Percentiles rank a stretch among this genome's conserved stretches.
Conservation (phyloP, 345 rosid genomes). For the Viola odorata region DNA sequence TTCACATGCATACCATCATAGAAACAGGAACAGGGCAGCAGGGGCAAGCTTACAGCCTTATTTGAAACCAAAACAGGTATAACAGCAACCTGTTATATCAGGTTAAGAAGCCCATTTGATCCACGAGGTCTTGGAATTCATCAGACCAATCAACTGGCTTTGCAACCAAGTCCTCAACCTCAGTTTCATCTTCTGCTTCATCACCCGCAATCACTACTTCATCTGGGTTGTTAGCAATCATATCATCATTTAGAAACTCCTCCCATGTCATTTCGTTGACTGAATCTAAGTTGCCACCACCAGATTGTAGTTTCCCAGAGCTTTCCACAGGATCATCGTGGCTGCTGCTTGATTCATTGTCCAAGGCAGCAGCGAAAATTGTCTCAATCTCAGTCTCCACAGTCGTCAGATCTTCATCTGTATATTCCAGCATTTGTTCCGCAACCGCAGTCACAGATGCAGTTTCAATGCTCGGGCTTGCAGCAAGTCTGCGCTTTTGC, state of each 20-base stretch:
- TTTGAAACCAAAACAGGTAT: neutral
- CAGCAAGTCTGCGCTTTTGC: constrained; percentile 52
- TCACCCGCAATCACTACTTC: constrained; percentile 27
- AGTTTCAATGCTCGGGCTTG: constrained; percentile 39
- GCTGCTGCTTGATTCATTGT: constrained; percentile 42
- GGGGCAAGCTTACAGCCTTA: constrained; percentile 25
- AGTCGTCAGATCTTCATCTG: constrained; percentile 13
- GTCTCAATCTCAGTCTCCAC: constrained; percentile 44
- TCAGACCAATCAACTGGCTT: constrained; percentile 49
- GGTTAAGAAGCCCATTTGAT: constrained; percentile 60
- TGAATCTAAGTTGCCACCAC: constrained; percentile 20
- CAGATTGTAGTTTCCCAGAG: constrained; percentile 12
- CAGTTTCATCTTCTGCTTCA: constrained; percentile 35
- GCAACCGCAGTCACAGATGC: constrained; percentile 7
- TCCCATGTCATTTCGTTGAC: constrained; percentile 38
- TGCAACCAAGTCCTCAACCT: constrained; percentile 47
- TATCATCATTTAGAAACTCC: constrained; percentile 41
- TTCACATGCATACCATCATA: constrained; percentile 18
- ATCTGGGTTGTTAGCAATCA: constrained; percentile 25
- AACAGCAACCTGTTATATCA: constrained; percentile 16
- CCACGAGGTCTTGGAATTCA: constrained; percentile 54
- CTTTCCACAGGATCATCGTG: constrained; percentile 11
- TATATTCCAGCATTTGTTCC: constrained; percentile 15
- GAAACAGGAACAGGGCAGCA: constrained; percentile 27
- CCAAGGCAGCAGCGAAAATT: constrained; percentile 38